Base-by-base conservation (phyloP, 2,329 filamentous ascomycete species). In the Sphaerostilbella broomeana region DNA sequence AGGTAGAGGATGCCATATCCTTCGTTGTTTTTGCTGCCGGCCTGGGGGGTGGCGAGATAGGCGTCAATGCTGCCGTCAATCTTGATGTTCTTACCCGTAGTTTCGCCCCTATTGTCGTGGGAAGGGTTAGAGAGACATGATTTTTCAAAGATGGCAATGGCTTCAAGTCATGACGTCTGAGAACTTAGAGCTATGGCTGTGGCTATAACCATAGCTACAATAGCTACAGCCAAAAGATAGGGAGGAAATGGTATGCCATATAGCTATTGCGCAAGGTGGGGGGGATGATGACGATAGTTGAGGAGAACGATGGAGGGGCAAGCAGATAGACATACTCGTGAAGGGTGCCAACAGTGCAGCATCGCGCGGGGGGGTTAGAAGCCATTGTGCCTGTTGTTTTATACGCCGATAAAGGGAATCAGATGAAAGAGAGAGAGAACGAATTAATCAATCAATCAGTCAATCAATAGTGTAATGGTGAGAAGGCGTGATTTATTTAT, bases 251-350 rank as follows among this genome's bases (percentile, higher is more conserved):
- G n/a, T n/a, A n/a, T n/a, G n/a, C n/a, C n/a, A n/a, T n/a, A n/a
- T n/a, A n/a, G n/a, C n/a, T n/a, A n/a, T n/a, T n/a, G n/a, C n/a
- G n/a, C n/a, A n/a, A n/a, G n/a, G n/a, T n/a, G n/a, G n/a, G n/a
- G n/a, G n/a, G n/a, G n/a, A n/a, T n/a, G n/a, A n/a, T n/a, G n/a
- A n/a, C n/a, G n/a, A n/a, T n/a, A n/a, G n/a, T n/a, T n/a, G n/a
- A n/a, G n/a, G n/a, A n/a, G n/a, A n/a, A n/a, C n/a, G n/a, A n/a
- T n/a, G n/a, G n/a, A n/a, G n/a, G n/a, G n/a, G n/a, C n/a, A n/a
- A n/a, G n/a, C n/a, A n/a, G n/a, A n/a, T 38, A 16, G 15, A 63
- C 73, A 54, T 60, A 75, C 72, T 73, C 67, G 49, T 75, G 72
- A 55, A 65, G 70, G 44, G 71, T 59, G 43, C 72, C 73, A 38